Evolutionary conservation across 257 asterid genomes (phyloP), one percentile per base, ranked within the genome.

Genomic region (Solanum chaucha): DNA sequence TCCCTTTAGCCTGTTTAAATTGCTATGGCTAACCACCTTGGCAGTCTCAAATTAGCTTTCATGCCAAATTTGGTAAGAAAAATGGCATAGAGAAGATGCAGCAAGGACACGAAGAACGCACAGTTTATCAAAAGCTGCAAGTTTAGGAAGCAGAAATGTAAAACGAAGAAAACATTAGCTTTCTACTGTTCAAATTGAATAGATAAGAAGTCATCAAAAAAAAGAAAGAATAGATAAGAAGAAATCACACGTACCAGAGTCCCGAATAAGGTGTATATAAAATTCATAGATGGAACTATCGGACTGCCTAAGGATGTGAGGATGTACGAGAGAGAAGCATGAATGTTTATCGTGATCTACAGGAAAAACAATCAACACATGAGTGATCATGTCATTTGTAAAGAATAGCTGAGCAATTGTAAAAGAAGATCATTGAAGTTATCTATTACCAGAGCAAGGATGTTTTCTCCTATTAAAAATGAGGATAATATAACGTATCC

Each of bases 91-190:
- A 97, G 86, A 86, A 97, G 91, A 88, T 97, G 99, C 38, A 97
- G 94, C 95, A 97, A 89, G 89, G 91, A 94, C 88, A 94, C 96
- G 38, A 92, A 93, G 90, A 90, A 89, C 8, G 92, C 92, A 64
- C 97, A 94, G 78, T 96, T 97, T 87, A 97, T 93, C 92, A 95
- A 20, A 90, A 97, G 98, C 99, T 97, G 99, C 73, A 86, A 67
- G 88, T 36, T 73, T 36, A 65, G 22, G 73, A 55, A 15, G 55
- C 34, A 87, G 28, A 40, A 34, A 70, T 71, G 32, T 30, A 30
- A 5, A 40, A 70, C 73, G 19, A 3, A 14, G n/a, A 48, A 48
- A 13, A 41, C 26, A 26, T 46, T 8, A 48, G 85, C 19, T 17
- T 46, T 26, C 64, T 26, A 26, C 36, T 4, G 20, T 32, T 34